Conservation (phyloP, 257 asterid genomes). For the Primulina huaijiensis region DNA sequence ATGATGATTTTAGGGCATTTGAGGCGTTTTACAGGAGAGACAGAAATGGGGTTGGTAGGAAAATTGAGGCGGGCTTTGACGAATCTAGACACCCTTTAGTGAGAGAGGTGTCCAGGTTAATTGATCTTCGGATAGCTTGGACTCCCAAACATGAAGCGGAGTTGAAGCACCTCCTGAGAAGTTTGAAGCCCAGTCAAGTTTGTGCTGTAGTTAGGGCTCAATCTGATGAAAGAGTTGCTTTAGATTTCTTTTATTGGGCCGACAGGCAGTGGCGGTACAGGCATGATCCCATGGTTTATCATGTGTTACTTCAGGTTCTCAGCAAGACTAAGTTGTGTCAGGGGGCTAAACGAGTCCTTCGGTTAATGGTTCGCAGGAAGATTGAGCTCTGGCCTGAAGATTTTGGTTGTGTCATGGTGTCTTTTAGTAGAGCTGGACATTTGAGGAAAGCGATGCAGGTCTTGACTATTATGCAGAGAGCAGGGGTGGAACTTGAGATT, state of each 20-base stretch:
- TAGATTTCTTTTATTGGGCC: slow-evolving; percentile 88
- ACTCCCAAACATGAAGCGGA: slow-evolving; percentile 28
- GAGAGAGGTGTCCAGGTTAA: slow-evolving; percentile 68
- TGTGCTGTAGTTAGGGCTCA: slow-evolving; percentile 71
- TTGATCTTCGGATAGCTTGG: slow-evolving; percentile 61
- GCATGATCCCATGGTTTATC: slow-evolving; percentile 69
- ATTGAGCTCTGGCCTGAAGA: slow-evolving; percentile 60
- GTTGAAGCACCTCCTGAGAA: slow-evolving; percentile 58
- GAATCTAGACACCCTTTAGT: slow-evolving; percentile 79
- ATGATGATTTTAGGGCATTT: slow-evolving; percentile 55
- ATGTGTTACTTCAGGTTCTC: slow-evolving; percentile 68
- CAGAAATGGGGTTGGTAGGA: slow-evolving; percentile 30
- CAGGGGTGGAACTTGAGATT: slow-evolving; percentile 65
- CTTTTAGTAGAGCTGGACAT: slow-evolving; percentile 90
- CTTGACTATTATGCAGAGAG: slow-evolving; percentile 69
- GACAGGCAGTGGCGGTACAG: slow-evolving; percentile 86
- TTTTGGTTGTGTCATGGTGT: slow-evolving; percentile 87
- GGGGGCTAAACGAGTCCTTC: slow-evolving; percentile 83
- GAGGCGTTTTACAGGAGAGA: slow-evolving; percentile 38
- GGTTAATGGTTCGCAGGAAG: slow-evolving; percentile 61
- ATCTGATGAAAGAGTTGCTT: slow-evolving; percentile 78
- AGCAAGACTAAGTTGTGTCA: slow-evolving; percentile 87
- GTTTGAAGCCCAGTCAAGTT: slow-evolving; percentile 70
- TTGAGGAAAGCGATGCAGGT: slow-evolving; percentile 76
- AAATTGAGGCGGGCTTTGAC: slow-evolving; percentile 47